phyloP scores from a whole-genome alignment of 2,329 filamentous ascomycete species.

The Talaromyces sp. region DNA sequence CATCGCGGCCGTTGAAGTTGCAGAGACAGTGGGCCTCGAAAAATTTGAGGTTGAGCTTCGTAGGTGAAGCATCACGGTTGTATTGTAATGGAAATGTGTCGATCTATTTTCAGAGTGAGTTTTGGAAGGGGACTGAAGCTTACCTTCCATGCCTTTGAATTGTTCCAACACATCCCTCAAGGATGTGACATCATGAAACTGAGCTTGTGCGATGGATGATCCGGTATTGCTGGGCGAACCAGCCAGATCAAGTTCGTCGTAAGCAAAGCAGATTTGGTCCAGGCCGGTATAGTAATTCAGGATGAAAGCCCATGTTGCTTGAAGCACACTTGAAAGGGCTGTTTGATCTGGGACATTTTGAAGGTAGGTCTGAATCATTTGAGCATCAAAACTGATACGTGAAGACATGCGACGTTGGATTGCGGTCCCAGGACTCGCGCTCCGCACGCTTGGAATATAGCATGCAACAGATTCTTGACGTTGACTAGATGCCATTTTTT shows the following conservation, averaged over 20 bases:
- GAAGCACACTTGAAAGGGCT: slow-evolving; percentile 21
- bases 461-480: slow-evolving; percentile 25
- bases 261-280: slow-evolving; percentile 46
- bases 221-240: slow-evolving; percentile 16
- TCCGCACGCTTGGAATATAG: slow-evolving; percentile 30
- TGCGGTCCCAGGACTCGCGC: slow-evolving; percentile 19
- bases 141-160: slow-evolving; percentile 13
- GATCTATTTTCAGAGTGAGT: background rate
- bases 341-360: background rate
- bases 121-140: background rate
- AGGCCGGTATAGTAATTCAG: slow-evolving; percentile 43
- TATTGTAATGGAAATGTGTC: slow-evolving; percentile 29
- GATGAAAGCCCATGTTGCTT: slow-evolving; percentile 43
- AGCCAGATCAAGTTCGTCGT: slow-evolving; percentile 24
- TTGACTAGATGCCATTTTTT: slow-evolving; percentile 4
- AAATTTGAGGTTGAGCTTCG: slow-evolving; percentile 19
- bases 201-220: slow-evolving; percentile 20
- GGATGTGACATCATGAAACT: slow-evolving; percentile 25
- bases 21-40: slow-evolving; percentile 13
- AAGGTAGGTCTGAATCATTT: slow-evolving; percentile 13
- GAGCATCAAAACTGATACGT: slow-evolving; percentile 25
- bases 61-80: slow-evolving; percentile 30
- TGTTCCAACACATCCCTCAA: slow-evolving; percentile 24
- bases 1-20: slow-evolving; percentile 22
- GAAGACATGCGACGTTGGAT: slow-evolving; percentile 30